Base-by-base conservation (phyloP, 2,329 filamentous ascomycete species). In the Penicillium sp. region DNA sequence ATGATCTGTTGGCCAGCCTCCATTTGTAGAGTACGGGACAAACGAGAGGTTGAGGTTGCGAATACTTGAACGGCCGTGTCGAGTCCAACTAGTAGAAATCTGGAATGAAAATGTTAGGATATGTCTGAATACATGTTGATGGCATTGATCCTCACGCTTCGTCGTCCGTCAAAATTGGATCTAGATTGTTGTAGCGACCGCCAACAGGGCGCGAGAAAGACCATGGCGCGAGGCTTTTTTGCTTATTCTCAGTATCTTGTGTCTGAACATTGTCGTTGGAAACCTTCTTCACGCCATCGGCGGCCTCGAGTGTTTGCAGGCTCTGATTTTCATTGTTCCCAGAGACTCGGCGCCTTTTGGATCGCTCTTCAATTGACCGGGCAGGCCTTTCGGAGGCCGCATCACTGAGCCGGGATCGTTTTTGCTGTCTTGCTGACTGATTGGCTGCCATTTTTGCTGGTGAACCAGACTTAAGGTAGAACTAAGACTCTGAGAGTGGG, bases 41-140 rank as follows among this genome's bases (percentile, higher is more conserved):
- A 83, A 46, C 95, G 82, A 1, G 94, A 97, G 51, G 91, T 91
- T 60, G 84, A 79, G 29, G 90, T 84, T 1, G 89, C 89, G 73
- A 94, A 96, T 26, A 96, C 81, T 69, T 91, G 88, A 50, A 97
- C 79, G 9, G 87, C 87, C 27, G 84, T 86, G 56, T 86, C 83
- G 66, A 90, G 90, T 30, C 87, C 84, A 52, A 96, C 72, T 53
- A 97, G 85, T 36, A 97, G 70, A 72, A 87, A 82, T 68, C 90
- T 91, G 35, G 19, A 9, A 26, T 19, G 6, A 18, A 18, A 48
- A 26, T 7, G 45, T 62, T 34, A 58, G 45, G 47, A 36, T 26
- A 7, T 3, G 41, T 57, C 57, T 59, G 23, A 40, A 36, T 18
- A 30, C 26, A 10, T 45, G 7, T 39, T 18, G 14, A 39, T 19